A percentile compares a stretch with the other conserved stretches of the same genome.
Conservation (phyloP, 108 stramenopile species). For the Fragilaria crotonensis region DNA sequence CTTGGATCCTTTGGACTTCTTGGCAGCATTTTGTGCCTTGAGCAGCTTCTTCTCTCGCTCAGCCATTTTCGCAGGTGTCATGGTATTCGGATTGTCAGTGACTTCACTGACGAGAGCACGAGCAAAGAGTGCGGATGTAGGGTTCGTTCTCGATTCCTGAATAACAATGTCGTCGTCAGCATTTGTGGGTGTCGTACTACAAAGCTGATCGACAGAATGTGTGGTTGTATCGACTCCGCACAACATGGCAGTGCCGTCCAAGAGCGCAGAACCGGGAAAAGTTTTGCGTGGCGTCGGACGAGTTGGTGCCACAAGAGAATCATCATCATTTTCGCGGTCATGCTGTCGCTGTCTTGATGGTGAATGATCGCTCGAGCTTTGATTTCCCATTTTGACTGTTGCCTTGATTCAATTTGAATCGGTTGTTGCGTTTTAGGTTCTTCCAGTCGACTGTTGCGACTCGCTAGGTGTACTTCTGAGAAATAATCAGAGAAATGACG, state of each 20-base stretch:
- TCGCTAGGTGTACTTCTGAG: no score
- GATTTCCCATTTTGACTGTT: no score
- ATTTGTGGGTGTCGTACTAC: not conserved
- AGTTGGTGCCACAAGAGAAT: no score
- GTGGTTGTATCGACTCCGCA: slow-evolving; percentile 3
- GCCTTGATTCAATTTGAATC: no score
- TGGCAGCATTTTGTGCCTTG: slow-evolving; percentile 40
- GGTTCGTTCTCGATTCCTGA: not conserved
- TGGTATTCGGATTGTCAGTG: slow-evolving; percentile 46
- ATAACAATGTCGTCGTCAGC: not conserved
- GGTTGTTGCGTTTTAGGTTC: no score
- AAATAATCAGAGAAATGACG: no score
- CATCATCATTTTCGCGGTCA: no score
- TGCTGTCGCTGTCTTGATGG: no score
- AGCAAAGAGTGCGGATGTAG: slow-evolving; percentile 36
- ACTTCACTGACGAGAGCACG: slow-evolving; percentile 53
- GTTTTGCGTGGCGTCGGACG: not conserved
- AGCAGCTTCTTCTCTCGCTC: slow-evolving; percentile 43
- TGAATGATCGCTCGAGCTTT: no score
- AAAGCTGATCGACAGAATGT: not conserved
- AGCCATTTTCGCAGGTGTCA: slow-evolving; percentile 45
- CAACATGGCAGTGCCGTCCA: slow-evolving; percentile 10
- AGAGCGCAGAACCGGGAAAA: slow-evolving; percentile 27
- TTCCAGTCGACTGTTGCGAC: no score
- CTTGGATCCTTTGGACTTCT: slow-evolving; percentile 9